phyloP scores from a whole-genome alignment of 164 flowering plant species.

The Piper betle region DNA sequence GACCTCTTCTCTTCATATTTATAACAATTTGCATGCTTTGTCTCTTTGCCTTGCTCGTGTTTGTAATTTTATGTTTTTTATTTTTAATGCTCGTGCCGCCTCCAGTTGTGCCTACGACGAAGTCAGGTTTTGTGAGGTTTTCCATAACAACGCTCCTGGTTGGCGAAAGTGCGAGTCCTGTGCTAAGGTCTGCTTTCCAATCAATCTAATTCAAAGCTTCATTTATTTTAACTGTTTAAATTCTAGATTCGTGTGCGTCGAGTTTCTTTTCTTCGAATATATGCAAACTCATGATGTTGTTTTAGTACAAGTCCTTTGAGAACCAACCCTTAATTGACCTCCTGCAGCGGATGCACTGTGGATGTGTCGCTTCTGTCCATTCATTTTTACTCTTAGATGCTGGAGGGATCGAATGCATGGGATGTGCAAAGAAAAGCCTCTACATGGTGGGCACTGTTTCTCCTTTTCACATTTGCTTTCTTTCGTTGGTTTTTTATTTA shows the following conservation, averaged over 20 bases:
- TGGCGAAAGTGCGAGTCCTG: slow-evolving; percentile 89
- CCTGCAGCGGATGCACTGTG: slow-evolving; percentile 84
- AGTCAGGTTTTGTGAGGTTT: slow-evolving; percentile 46
- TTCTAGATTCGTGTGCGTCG: neutral
- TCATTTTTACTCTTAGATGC: slow-evolving; percentile 55
- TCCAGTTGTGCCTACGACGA: slow-evolving; percentile 50
- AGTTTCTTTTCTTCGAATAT: neutral
- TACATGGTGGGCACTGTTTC: slow-evolving; percentile 21
- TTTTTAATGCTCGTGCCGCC: neutral
- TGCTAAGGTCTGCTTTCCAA: slow-evolving; percentile 64
- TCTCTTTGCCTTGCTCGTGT: neutral
- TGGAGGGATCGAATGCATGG: slow-evolving; percentile 76
- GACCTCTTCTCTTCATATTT: no score
- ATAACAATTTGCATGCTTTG: neutral
- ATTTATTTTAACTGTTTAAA: slow-evolving; percentile 1
- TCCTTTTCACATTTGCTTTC: neutral
- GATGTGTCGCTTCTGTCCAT: slow-evolving; percentile 72
- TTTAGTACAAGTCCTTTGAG: neutral
- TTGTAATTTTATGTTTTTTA: neutral
- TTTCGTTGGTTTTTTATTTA: neutral
- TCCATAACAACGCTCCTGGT: slow-evolving; percentile 62
- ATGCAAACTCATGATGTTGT: neutral
- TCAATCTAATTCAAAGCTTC: no score
- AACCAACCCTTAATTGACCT: slow-evolving; percentile 3
- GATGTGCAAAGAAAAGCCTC: slow-evolving; percentile 57